phyloP scores from a whole-genome alignment of 2,329 filamentous ascomycete genomes.

The Chaetomiaceae sp. region DNA sequence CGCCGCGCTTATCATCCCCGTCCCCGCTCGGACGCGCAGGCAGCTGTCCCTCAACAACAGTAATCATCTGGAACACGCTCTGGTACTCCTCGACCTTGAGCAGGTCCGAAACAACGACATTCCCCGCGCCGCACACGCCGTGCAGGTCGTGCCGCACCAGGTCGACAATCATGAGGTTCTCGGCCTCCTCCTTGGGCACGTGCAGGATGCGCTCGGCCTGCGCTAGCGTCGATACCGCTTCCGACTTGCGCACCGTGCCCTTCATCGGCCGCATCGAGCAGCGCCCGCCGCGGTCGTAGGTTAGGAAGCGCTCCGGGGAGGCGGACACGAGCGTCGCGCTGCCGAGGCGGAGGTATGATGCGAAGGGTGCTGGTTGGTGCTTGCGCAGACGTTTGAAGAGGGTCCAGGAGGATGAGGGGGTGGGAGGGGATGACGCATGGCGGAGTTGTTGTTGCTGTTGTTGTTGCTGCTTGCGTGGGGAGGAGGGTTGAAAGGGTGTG shows the following conservation, averaged over 20 bases:
- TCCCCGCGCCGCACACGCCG: slow-evolving; percentile 70
- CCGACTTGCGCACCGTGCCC: slow-evolving; percentile 81
- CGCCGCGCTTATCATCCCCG: slow-evolving; percentile 7
- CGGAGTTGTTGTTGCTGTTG: background rate
- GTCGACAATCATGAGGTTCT: slow-evolving; percentile 98
- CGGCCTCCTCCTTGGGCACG: slow-evolving; percentile 83
- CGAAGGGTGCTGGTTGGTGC: slow-evolving; percentile 78
- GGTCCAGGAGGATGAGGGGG: slow-evolving; percentile 51
- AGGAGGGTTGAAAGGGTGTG: slow-evolving; percentile 48
- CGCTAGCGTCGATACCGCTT: slow-evolving; percentile 58
- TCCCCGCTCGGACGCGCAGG: slow-evolving; percentile 24
- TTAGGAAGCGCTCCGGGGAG: slow-evolving; percentile 85
- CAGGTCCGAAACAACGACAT: slow-evolving; percentile 69
- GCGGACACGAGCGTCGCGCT: slow-evolving; percentile 69
- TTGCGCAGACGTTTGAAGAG: slow-evolving; percentile 66
- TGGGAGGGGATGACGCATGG: background rate
- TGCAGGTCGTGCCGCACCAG: slow-evolving; percentile 91
- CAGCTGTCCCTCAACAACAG: slow-evolving; percentile 70
- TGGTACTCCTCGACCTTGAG: slow-evolving; percentile 88
- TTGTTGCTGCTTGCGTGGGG: slow-evolving; percentile 16
- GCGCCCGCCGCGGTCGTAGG: slow-evolving; percentile 45
- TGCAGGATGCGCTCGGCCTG: slow-evolving; percentile 69
- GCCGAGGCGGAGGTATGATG: slow-evolving; percentile 71
- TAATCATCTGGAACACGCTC: slow-evolving; percentile 87
- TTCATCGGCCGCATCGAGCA: slow-evolving; percentile 93